These are phyloP conservation scores for Prunus mongolica DNA, from an alignment of 306 rosid genomes.

Conservation along the genomic window DNA sequence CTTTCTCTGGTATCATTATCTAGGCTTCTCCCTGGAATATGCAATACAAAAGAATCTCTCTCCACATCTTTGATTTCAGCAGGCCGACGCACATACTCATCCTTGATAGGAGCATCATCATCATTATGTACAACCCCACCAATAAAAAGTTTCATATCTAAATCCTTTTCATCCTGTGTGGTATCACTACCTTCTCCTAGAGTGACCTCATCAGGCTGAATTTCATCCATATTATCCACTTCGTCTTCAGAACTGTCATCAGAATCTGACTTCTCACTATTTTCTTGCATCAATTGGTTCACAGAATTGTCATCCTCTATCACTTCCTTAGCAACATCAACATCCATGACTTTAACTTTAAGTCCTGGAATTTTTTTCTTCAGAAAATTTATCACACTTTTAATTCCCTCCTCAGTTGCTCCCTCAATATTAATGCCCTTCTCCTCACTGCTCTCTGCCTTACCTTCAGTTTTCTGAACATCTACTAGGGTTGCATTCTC, in stretches of 20 bases:
- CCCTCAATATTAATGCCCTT: constrained; percentile 62
- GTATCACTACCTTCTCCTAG: constrained; percentile 53
- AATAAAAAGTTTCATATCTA: constrained; percentile 82
- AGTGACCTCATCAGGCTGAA: constrained; percentile 63
- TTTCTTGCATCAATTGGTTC: constrained; percentile 74
- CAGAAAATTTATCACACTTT: constrained; percentile 81
- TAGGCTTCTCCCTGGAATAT: constrained; percentile 60
- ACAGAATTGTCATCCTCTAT: constrained; percentile 56
- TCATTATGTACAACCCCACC: constrained; percentile 86
- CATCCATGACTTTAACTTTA: constrained; percentile 81
- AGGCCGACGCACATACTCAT: constrained; percentile 73
- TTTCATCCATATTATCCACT: constrained; percentile 55
- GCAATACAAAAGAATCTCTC: constrained; percentile 77
- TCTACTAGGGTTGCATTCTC: constrained; percentile 56
- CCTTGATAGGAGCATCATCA: constrained; percentile 71
- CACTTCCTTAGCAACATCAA: constrained; percentile 58
- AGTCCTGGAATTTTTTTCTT: constrained; percentile 95
- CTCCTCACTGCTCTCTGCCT: constrained; percentile 60
- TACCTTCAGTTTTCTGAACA: constrained; percentile 51
- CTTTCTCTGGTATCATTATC: constrained; percentile 52
- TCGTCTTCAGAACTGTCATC: constrained; percentile 61
- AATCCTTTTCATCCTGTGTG: constrained; percentile 63
- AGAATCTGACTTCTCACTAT: constrained; percentile 43
- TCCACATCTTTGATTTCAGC: constrained; percentile 78
- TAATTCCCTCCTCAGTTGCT: constrained; percentile 90